Evolutionary conservation across 495 filamentous ascomycete species (phyloP), one percentile per base, ranked within the genome.

Genomic region (Tuber calosporum): DNA sequence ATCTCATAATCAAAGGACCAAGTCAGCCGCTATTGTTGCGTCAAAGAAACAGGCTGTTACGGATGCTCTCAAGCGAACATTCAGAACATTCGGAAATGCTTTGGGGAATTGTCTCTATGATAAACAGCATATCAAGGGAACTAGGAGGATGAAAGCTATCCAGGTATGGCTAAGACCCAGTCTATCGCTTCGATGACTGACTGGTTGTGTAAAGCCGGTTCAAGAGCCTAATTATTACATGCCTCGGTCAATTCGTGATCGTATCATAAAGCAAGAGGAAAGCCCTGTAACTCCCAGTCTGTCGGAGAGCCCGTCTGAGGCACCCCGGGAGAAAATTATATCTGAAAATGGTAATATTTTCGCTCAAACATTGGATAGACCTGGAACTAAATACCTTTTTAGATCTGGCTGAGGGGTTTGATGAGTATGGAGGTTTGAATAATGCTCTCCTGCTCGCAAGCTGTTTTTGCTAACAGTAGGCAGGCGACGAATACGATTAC

Each of bases 41-140:
- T 93, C 94, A 1, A 98, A 97, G 84, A 99, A 99, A 81, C 93
- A 98, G 84, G 96, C 92, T 7, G 96, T 93, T 30, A 98, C 95
- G 34, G 95, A 99, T 85, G 94, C 87, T 0, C 83, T 98, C 75
- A 99, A 99, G 83, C 87, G 95, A 72, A 88, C 96, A 15, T 82
- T 99, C 75, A 87, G 94, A 38, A 97, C 90, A 73, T 99, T 99
- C 83, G 95, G 95, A 66, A 99, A 99, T 80, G 90, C 97, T 20
- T 86, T 99, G 73, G 95, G 95, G 26, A 98, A 98, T 82, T 99
- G 95, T 84, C 88, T 99, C 71, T 97, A 98, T 84, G 95, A 99
- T 82, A 97, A 97, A 80, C 88, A 94, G 30, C 53, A 67, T 99
- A 96, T 82, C 83, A 98, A 73, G 83, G 87, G 45, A 92, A 92